Conservation (phyloP, 768 basidiomycete genomes). For the Podaxis carcinomalis region DNA sequence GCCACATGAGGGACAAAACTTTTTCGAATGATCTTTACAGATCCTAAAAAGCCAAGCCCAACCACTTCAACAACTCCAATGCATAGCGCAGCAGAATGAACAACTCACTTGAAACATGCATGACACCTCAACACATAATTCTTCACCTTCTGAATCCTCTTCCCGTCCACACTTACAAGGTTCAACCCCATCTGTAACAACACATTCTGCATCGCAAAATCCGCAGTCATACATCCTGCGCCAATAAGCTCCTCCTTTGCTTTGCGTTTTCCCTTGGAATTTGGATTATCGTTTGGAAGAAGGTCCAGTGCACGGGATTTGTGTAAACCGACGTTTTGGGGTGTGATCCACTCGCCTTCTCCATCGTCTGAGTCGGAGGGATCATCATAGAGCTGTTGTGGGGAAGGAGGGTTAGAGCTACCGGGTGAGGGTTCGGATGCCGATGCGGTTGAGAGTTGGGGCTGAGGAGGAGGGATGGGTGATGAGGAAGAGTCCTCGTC, state of each 20-base stretch:
- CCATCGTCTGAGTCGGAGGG: constrained; percentile 77
- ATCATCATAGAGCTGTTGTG: constrained; percentile 60
- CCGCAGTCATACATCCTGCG: constrained; percentile 94
- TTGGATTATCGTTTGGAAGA: constrained; percentile 51
- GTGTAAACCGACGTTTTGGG: constrained; percentile 76
- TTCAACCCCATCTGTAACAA: constrained; percentile 91
- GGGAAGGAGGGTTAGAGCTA: constrained; percentile 14
- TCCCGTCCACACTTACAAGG: constrained; percentile 87
- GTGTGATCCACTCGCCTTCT: constrained; percentile 97
- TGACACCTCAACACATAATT: constrained; percentile 97
- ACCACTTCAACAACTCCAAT: neutral
- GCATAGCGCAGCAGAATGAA: too few species aligned
- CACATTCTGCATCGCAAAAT: constrained; percentile 99
- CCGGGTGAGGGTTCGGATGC: constrained; percentile 10
- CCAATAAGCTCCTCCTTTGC: constrained; percentile 40
- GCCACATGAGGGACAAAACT: constrained; percentile 97
- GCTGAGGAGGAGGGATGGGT: neutral
- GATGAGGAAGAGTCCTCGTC: neutral
- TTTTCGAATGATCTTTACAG: constrained; percentile 91
- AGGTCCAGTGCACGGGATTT: constrained; percentile 86
- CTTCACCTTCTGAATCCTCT: constrained; percentile 84
- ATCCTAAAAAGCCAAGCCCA: constrained; percentile 46
- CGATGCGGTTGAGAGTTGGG: neutral
- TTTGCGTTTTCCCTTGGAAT: constrained; percentile 29
- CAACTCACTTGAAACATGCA: constrained; percentile 95